Evolutionary conservation across 345 rosid genomes (phyloP), one percentile per base, ranked within the genome.

Genomic region (Syzygium grande): DNA sequence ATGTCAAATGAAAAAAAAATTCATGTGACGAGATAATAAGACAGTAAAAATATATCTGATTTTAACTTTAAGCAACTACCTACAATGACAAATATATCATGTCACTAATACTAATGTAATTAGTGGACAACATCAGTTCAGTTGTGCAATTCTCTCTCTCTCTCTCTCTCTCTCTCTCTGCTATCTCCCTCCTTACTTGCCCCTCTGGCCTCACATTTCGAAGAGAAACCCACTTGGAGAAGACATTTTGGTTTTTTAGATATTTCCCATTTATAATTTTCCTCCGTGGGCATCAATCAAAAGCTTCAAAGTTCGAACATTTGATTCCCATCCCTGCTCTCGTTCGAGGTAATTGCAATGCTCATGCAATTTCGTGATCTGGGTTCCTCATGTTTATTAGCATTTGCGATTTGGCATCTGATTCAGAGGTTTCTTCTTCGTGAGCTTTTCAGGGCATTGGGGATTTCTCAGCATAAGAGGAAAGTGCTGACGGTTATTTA

Each of bases 311-410:
- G 25, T 9, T 68, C 80, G 80, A 1, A 17, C 80, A 25, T 34
- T 34, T 19, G 46, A 41, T 34, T 34, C 13, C 43, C 80, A 68
- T 34, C 80, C 80, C 13, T 2, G 54, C 27, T 52, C 63, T 84
- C 17, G 54, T 52, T 51, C 54, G 29, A 43, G 85, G 34, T 43
- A 12, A 23, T 27, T 83, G 85, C 43, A 55, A 55, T 52, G 55
- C 84, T 78, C 68, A 10, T 73, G 46, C 78, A n/a, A 52, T 87
- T 77, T 89, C 52, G 53, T 38, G 86, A 51, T 90, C 89, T 68
- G 84, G 88, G 86, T 61, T 86, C 59, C 87, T 84, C 58, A 21
- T 53, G 58, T 38, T 29, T 7, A 4, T 53, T 53, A 51, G 53
- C 34, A 2, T 83, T 84, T n/a, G 55, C 53, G 41, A 55, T 84